Percentiles rank a stretch among this genome's conserved stretches.
phyloP scores from a whole-genome alignment of 805 yeast genomes.

The Candida sonorensis region DNA sequence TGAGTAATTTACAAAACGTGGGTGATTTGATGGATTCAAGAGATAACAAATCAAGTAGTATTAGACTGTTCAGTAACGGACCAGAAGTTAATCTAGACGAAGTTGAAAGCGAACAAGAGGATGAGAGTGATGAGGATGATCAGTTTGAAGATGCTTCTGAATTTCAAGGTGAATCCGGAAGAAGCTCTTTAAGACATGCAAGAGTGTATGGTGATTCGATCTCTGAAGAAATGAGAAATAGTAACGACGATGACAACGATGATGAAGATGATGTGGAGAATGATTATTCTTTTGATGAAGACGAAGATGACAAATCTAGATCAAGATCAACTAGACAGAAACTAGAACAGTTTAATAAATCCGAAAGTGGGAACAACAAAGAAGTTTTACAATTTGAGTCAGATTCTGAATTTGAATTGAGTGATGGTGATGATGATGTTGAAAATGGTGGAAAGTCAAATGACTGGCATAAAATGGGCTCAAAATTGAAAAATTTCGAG shows the following conservation, averaged over 20 bases:
- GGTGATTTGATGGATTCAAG: constrained; percentile 42
- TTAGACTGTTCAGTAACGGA: constrained; percentile 63
- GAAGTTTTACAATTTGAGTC: constrained; percentile 39
- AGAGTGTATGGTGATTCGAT: constrained; percentile 49
- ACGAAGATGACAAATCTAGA: constrained; percentile 31
- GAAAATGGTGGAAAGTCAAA: constrained; percentile 22
- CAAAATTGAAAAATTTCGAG: constrained; percentile 47
- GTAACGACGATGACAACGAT: constrained; percentile 38
- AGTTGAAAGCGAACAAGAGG: constrained; percentile 33
- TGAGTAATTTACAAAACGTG: constrained; percentile 73
- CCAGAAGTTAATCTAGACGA: constrained; percentile 31
- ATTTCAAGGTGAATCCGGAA: constrained; percentile 44
- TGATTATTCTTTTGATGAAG: constrained; percentile 33
- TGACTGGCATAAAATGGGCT: constrained; percentile 46
- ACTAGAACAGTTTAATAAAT: constrained; percentile 22
- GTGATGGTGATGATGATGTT: constrained; percentile 32
- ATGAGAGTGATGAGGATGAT: constrained; percentile 29
- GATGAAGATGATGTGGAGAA: constrained; percentile 34
- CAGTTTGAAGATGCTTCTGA: constrained; percentile 22
- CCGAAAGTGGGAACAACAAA: not conserved
- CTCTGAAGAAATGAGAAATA: constrained; percentile 38
- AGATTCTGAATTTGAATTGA: constrained; percentile 41
- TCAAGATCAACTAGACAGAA: constrained; percentile 43
- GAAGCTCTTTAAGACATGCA: constrained; percentile 57
- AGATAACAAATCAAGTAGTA: constrained; percentile 43